A percentile compares a stretch with the other conserved stretches of the same genome.
phyloP scores from a whole-genome alignment of 257 asterid species.

The Solanum sitiens region DNA sequence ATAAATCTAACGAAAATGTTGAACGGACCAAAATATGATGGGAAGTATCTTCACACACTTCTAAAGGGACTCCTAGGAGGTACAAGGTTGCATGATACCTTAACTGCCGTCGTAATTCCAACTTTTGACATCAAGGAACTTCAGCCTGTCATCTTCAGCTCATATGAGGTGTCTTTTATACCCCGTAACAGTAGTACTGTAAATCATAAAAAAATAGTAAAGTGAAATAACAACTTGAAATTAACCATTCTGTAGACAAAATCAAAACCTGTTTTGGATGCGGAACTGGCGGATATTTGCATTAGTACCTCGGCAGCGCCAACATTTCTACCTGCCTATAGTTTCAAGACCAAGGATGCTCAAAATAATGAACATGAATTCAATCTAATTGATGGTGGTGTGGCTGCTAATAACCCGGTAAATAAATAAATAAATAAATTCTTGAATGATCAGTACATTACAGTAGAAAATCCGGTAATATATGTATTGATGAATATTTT shows the following conservation, averaged over 20 bases:
- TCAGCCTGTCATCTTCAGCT: constrained; percentile 32
- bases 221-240: not conserved
- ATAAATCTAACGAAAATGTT: constrained; percentile 16
- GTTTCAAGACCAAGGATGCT: constrained; percentile 29
- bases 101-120: constrained; percentile 37
- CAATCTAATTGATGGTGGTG: constrained; percentile 60
- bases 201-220: not conserved
- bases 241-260: not conserved
- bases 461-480: not conserved
- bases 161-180: constrained; percentile 9
- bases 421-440: not conserved
- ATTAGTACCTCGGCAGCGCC: constrained; percentile 62
- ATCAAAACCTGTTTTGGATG: constrained; percentile 20
- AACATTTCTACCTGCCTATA: constrained; percentile 36
- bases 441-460: not conserved
- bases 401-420: constrained; percentile 64
- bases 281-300: constrained; percentile 46
- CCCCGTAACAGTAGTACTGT: not conserved
- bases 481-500: not conserved
- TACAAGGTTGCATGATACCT: constrained; percentile 26
- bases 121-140: constrained; percentile 39
- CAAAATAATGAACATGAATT: constrained; percentile 15
- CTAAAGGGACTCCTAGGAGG: constrained; percentile 10
- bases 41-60: constrained; percentile 23
- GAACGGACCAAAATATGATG: constrained; percentile 31